phyloP scores from a whole-genome alignment of 2,329 filamentous ascomycete species.

The Colletotrichum chrysophilum region DNA sequence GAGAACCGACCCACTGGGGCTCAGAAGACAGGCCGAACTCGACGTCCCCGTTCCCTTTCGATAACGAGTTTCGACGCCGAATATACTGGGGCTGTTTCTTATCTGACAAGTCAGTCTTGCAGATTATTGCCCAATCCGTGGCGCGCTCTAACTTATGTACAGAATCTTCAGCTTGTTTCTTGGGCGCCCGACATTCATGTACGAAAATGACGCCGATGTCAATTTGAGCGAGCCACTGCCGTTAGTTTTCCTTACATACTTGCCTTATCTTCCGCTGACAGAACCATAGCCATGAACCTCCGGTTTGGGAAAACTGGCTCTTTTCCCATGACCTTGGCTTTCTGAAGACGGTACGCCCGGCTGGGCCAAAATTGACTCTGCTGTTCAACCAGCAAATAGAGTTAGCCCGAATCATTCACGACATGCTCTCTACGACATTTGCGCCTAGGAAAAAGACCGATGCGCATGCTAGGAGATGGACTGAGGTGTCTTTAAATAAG shows the following conservation, averaged over 20 bases:
- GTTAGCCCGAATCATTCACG: slow-evolving; percentile 24
- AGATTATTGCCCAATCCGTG: fast-evolving
- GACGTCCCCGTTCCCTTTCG: slow-evolving; percentile 11
- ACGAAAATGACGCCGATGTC: slow-evolving; percentile 20
- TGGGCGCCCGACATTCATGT: slow-evolving; percentile 20
- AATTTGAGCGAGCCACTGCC: not conserved
- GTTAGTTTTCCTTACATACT: not conserved
- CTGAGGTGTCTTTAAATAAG: not conserved
- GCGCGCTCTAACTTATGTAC: fast-evolving
- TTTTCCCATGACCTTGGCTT: slow-evolving; percentile 21
- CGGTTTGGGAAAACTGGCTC: slow-evolving; percentile 8
- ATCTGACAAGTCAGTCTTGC: slow-evolving; percentile 26
- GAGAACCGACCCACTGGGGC: slow-evolving; percentile 27
- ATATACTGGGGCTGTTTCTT: slow-evolving; percentile 35
- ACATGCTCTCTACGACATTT: slow-evolving; percentile 21
- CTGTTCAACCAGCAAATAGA: slow-evolving; percentile 26
- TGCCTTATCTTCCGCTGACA: not conserved
- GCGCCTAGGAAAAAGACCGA: not conserved
- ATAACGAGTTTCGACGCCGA: slow-evolving; percentile 30
- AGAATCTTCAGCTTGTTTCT: slow-evolving; percentile 23
- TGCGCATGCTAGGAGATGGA: not conserved
- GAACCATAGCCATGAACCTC: not conserved
- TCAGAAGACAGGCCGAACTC: slow-evolving; percentile 20
- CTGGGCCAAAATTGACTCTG: slow-evolving; percentile 20
- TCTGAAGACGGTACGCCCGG: slow-evolving; percentile 23